Base-by-base conservation (phyloP, 345 rosid genomes). In the Rhodamnia rubescens region DNA sequence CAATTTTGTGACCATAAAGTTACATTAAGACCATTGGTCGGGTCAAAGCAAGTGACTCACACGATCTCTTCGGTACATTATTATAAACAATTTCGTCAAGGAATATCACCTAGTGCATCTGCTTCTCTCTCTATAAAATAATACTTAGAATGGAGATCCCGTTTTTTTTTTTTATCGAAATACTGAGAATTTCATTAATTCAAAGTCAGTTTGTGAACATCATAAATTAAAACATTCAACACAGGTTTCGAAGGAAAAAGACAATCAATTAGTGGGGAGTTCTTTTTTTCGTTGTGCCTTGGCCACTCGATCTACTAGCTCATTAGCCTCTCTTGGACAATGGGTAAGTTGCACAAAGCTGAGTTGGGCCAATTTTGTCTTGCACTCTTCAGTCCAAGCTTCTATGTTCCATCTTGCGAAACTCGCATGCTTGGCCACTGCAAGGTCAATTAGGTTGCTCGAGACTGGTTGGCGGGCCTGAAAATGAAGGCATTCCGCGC, bases 221-320 rank as follows among this genome's bases (percentile, higher is more conserved):
- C 4, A 26, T 16, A 58, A 26, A 58, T n/a, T 11, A 58, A 56
- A 26, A n/a, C 14, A 58, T 58, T n/a, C 32, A 58, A 58, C 32
- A 58, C 12, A 26, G 64, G 12, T n/a, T 58, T 27, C 4, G 32
- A 32, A 12, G 64, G 64, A 47, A 9, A 9, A 47, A 47, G 50
- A 47, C 1, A 47, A 47, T 8, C 50, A 47, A 47, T 8, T 47
- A 47, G 57, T 5, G 32, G 64, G 32, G 8, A 26, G 32, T 58
- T 58, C 64, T 58, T 0, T 58, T 58, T 11, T 58, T 47, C 49
- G 0, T 11, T 1, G 64, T 58, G 16, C 64, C 64, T 58, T 58
- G 2, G 5, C 32, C 16, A n/a, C 64, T 1, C 0, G 7, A 58
- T 58, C 64, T 0, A 29, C 29, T 0, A 5, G 64, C 18, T 56